These are phyloP conservation scores for Pichia sp. DNA, from an alignment of 1,139 yeast genomes.

Conservation along the genomic window DNA sequence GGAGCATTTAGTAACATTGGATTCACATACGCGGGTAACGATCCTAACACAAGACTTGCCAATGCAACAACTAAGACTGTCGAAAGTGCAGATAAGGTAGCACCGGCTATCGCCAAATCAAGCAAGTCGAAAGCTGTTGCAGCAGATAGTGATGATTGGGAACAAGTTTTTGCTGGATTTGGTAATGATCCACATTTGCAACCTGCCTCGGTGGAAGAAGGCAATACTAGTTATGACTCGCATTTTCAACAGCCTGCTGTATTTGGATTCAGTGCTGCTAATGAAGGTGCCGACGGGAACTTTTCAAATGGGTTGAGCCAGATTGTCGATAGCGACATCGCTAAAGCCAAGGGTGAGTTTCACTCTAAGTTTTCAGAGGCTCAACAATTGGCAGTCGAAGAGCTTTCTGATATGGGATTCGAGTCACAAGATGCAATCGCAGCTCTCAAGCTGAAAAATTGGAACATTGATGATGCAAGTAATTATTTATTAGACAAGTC, in stretches of 20 bases:
- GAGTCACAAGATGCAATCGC: conserved; percentile 55
- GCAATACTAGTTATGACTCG: conserved; percentile 4
- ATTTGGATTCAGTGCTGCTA: conserved; percentile 10
- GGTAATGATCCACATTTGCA: conserved; percentile 48
- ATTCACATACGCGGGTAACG: conserved; percentile 23
- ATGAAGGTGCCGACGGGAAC: background rate
- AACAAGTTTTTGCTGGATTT: conserved; percentile 86
- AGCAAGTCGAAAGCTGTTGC: conserved; percentile 1
- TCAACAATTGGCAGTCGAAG: conserved; percentile 53
- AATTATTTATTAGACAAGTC: conserved; percentile 63
- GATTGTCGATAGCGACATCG: conserved; percentile 3
- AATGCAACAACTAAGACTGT: background rate
- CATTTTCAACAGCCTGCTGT: conserved; percentile 11
- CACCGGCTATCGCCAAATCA: background rate
- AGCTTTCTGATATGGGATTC: conserved; percentile 88
- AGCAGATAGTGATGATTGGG: conserved; percentile 73
- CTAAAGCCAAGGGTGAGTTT: background rate
- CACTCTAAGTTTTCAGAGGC: conserved; percentile 23
- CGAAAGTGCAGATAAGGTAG: background rate
- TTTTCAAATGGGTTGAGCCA: background rate
- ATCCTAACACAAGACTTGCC: background rate
- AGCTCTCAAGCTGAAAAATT: conserved; percentile 65
- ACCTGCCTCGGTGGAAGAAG: conserved; percentile 16
- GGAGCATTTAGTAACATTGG: conserved; percentile 24
- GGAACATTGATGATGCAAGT: conserved; percentile 82